phyloP scores from a whole-genome alignment of 108 stramenopile species.

The Nannochloropsis oceanica region DNA sequence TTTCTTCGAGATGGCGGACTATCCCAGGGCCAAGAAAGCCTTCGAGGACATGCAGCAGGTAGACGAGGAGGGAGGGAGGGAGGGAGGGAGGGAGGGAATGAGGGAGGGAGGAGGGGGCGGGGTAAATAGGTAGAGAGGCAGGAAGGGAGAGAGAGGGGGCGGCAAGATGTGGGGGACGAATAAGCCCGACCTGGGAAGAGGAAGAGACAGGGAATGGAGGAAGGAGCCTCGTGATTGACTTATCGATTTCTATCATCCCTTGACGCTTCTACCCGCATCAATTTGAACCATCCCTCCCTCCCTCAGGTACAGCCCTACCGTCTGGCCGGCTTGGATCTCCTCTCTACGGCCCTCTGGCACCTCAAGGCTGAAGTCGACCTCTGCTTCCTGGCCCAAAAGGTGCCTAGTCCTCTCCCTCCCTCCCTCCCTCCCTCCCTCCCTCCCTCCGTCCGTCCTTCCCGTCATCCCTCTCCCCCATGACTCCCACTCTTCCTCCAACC shows the following conservation, averaged over 20 bases:
- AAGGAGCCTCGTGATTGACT: background rate
- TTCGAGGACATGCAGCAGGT: constrained; percentile 58
- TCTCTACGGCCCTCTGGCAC: constrained; percentile 84
- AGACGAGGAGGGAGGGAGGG: background rate
- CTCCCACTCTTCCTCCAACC: background rate
- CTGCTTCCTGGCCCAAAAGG: constrained; percentile 73
- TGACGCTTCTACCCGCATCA: too few relatives aligned
- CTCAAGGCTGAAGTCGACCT: constrained; percentile 87
- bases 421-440: background rate
- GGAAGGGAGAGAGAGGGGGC: background rate
- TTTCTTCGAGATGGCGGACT: constrained; percentile 87
- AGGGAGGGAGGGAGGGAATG: background rate
- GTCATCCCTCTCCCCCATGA: background rate
- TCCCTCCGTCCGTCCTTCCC: background rate
- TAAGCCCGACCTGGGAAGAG: background rate
- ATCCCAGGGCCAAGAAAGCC: constrained; percentile 56
- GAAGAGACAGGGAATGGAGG: too few relatives aligned
- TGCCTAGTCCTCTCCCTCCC: constrained; percentile 40
- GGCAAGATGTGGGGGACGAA: background rate
- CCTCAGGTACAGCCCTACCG: constrained; percentile 69
- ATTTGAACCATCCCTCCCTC: background rate
- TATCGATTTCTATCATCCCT: background rate
- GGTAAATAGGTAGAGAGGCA: background rate
- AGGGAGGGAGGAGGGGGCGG: background rate
- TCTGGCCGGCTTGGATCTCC: constrained; percentile 72